Conservation (phyloP, 352 stramenopile species). For the Pythium inflatum region DNA sequence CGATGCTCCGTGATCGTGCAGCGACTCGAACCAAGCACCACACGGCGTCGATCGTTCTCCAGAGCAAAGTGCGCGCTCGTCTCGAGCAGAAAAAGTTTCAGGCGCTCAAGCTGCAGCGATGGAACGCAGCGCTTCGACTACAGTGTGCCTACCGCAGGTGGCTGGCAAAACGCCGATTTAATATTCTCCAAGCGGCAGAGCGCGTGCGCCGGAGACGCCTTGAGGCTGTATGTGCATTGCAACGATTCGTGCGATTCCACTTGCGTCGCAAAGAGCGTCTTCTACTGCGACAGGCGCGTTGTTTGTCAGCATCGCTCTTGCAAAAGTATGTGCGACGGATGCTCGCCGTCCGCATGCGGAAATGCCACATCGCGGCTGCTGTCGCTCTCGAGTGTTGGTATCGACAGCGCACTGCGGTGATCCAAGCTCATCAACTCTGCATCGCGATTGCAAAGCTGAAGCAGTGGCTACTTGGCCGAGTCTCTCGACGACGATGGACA, state of each 20-base stretch:
- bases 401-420: conserved; percentile 32
- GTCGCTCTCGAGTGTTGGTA: conserved; percentile 49
- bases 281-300: conserved; percentile 38
- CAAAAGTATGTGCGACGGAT: conserved; percentile 55
- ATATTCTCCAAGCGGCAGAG: conserved; percentile 30
- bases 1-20: conserved; percentile 45
- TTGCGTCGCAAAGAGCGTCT: conserved; percentile 42
- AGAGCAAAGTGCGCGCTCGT: conserved; percentile 55
- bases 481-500: conserved; percentile 32
- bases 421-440: conserved; percentile 10
- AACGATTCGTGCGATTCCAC: conserved; percentile 48
- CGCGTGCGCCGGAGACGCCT: background rate
- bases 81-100: conserved; percentile 70
- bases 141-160: conserved; percentile 45
- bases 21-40: conserved; percentile 37
- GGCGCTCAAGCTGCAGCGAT: conserved; percentile 50
- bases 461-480: conserved; percentile 29
- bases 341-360: conserved; percentile 8
- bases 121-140: conserved; percentile 41
- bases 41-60: conserved; percentile 61
- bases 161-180: conserved; percentile 24
- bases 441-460: conserved; percentile 19
- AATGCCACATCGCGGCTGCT: conserved; percentile 16
- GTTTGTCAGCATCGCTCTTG: conserved; percentile 50
- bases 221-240: conserved; percentile 34